phyloP scores from a whole-genome alignment of 805 yeast genomes.

The Metschnikowia reukaufii region DNA sequence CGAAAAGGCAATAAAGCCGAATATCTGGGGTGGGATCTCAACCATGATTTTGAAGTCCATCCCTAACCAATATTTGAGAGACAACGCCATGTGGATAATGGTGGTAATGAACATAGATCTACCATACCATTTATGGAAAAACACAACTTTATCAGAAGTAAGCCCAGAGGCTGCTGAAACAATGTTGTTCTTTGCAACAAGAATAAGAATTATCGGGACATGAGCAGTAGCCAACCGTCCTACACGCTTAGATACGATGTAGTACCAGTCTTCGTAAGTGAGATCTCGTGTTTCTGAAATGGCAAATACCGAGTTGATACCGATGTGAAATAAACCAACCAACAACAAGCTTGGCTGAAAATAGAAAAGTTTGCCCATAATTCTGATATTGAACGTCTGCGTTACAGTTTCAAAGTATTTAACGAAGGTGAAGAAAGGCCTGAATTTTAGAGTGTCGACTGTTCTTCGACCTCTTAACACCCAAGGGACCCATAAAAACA shows the following conservation, averaged over 20 bases:
- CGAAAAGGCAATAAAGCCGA: conserved; percentile 47
- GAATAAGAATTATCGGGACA: conserved; percentile 37
- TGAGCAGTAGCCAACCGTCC: conserved; percentile 42
- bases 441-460: conserved; percentile 15
- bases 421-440: conserved; percentile 27
- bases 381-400: conserved; percentile 23
- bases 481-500: conserved; percentile 44
- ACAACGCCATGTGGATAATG: conserved; percentile 35
- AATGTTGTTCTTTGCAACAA: conserved; percentile 41
- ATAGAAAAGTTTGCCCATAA: conserved; percentile 24
- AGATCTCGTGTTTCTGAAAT: conserved; percentile 36
- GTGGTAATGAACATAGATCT: conserved; percentile 38
- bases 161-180: conserved; percentile 43
- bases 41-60: conserved; percentile 40
- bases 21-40: conserved; percentile 49
- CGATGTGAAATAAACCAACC: conserved; percentile 27
- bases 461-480: conserved; percentile 27
- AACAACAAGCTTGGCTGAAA: conserved; percentile 44
- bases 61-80: conserved; percentile 42
- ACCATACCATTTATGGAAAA: conserved; percentile 48
- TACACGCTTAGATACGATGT: conserved; percentile 44
- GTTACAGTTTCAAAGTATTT: conserved; percentile 31
- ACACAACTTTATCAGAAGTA: conserved; percentile 37
- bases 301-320: conserved; percentile 30
- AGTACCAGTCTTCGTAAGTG: conserved; percentile 37